phyloP scores from a whole-genome alignment of 2,329 filamentous ascomycete genomes.

The Diaporthe humulicola region DNA sequence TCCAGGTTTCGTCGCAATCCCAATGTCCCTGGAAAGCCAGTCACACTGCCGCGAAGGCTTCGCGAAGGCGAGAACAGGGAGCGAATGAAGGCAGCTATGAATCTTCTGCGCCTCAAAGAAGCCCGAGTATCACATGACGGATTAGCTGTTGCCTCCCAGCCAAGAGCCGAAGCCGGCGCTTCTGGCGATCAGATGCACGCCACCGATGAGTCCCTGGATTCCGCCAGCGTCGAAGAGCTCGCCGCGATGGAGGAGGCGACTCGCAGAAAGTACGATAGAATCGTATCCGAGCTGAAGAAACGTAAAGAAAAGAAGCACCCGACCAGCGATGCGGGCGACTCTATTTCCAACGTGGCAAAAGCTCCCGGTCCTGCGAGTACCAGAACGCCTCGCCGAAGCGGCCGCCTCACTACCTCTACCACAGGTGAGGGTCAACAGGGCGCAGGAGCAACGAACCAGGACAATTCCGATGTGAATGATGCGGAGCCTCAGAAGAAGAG shows the following conservation, averaged over 20 bases:
- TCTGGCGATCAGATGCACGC: neutral
- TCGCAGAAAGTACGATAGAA: constrained; percentile 18
- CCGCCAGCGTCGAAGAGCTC: constrained; percentile 28
- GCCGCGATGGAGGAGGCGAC: constrained; percentile 25
- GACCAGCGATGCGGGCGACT: neutral
- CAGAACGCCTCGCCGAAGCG: neutral
- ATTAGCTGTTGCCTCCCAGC: neutral
- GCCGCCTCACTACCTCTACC: neutral
- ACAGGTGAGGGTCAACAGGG: neutral
- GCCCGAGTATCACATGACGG: neutral
- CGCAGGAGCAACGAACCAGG: neutral
- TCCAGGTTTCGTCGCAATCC: neutral
- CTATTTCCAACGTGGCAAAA: neutral
- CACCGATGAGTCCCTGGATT: constrained; percentile 7
- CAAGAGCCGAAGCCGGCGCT: neutral
- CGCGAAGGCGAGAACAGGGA: neutral
- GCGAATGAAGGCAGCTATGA: constrained; percentile 17
- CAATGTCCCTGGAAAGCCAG: neutral
- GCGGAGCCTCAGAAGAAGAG: neutral
- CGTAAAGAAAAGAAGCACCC: neutral
- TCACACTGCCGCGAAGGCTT: constrained; percentile 22
- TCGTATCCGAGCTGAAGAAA: constrained; percentile 27
- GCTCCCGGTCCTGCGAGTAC: neutral
- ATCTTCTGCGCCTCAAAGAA: constrained; percentile 10
- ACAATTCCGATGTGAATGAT: neutral